These are phyloP conservation scores for Sicyos baderoa DNA, from an alignment of 306 rosid species.

Conservation along the genomic window DNA sequence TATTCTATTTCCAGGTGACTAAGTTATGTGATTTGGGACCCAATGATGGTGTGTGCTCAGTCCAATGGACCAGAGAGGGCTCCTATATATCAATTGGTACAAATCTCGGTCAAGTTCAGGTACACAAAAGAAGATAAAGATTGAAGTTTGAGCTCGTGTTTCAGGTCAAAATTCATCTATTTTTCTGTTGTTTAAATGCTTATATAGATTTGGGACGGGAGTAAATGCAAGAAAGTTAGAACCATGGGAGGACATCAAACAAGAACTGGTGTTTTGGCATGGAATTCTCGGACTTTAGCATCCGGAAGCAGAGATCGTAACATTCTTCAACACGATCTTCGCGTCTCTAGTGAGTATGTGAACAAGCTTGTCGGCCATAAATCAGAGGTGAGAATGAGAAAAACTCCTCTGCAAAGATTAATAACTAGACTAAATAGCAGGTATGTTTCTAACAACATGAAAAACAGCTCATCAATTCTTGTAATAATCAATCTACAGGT, in stretches of 20 bases:
- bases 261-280: constrained; percentile 91
- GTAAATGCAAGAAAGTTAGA: constrained; percentile 77
- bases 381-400: constrained; percentile 62
- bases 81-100: constrained; percentile 90
- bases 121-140: constrained; percentile 18
- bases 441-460: background rate
- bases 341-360: constrained; percentile 61
- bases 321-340: constrained; percentile 93
- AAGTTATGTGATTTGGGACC: constrained; percentile 94
- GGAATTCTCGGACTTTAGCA: constrained; percentile 88
- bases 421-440: background rate
- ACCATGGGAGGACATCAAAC: constrained; percentile 98
- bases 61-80: constrained; percentile 95
- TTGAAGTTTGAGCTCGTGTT: constrained; percentile 10
- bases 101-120: constrained; percentile 93
- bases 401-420: background rate
- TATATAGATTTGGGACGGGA: constrained; percentile 87
- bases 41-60: constrained; percentile 88
- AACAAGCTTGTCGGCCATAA: constrained; percentile 88
- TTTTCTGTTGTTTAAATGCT: background rate
- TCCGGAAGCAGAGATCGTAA: constrained; percentile 94
- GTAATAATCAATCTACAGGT: constrained; percentile 26
- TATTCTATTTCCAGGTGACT: constrained; percentile 56
- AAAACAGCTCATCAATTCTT: background rate
- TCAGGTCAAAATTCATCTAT: constrained; percentile 37